A percentile compares a stretch with the other conserved stretches of the same genome.
Evolutionary conservation across 2,329 filamentous ascomycete genomes (phyloP).

Genomic region (Volutella citrinella): DNA sequence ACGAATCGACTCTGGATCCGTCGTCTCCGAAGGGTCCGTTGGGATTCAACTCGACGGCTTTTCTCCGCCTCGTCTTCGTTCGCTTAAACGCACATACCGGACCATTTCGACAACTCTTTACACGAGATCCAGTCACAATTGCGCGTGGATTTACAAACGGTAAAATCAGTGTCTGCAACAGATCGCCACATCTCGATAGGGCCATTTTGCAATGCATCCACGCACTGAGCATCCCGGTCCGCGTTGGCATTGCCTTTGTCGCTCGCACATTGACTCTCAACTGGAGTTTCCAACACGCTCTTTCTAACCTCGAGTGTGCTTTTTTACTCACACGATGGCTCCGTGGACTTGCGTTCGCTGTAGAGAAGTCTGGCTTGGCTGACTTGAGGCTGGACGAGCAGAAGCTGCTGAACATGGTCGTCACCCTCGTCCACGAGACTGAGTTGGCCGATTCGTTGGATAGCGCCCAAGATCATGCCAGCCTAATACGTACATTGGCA

Average conservation of each 20-base stretch:
- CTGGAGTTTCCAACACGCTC: conserved; percentile 14
- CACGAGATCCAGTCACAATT: conserved; percentile 2
- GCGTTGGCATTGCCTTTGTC: conserved; percentile 13
- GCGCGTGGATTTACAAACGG: conserved; percentile 1
- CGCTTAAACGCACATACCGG: conserved; percentile 16
- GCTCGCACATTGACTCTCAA: conserved; percentile 11
- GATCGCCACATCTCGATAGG: conserved; percentile 11
- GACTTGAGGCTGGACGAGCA: conserved; percentile 3
- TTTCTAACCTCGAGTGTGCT: conserved; percentile 12
- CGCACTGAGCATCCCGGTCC: conserved; percentile 11
- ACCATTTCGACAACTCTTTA: conserved; percentile 2
- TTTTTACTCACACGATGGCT: conserved; percentile 12
- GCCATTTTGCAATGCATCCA: conserved; percentile 13
- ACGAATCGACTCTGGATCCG: conserved; percentile 9
- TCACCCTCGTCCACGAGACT: conserved; percentile 4
- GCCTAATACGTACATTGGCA: conserved; percentile 7
- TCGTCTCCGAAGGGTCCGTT: conserved; percentile 53
- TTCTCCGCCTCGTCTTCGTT: conserved; percentile 28
- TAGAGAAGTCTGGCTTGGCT: conserved; percentile 1
- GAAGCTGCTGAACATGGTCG: conserved; percentile 8
- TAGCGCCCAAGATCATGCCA: neutral
- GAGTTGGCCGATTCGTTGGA: conserved; percentile 1
- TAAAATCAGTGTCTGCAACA: neutral
- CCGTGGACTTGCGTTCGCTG: conserved; percentile 2
- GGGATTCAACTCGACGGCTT: conserved; percentile 48